These are phyloP conservation scores for Exsudoporus floridanus DNA, from an alignment of 1,284 basidiomycete species.

Conservation along the genomic window DNA sequence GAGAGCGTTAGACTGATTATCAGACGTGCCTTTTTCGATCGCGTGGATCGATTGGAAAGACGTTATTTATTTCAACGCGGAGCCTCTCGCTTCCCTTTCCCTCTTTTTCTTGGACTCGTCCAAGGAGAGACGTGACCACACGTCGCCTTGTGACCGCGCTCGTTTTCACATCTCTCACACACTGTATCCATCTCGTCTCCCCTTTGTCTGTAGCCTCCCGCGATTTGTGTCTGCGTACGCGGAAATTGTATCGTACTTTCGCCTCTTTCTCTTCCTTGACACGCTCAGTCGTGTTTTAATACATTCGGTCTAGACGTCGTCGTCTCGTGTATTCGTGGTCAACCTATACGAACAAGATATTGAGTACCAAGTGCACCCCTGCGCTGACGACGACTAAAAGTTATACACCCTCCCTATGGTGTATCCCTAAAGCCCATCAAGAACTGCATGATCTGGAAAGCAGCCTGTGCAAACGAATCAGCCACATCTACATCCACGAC, in stretches of 20 bases:
- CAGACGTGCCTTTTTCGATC: neutral
- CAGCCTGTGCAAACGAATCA: constrained; percentile 42
- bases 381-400: too few relatives aligned
- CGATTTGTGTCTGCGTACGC: neutral
- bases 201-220: neutral
- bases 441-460: constrained; percentile 69
- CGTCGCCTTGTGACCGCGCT: neutral
- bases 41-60: neutral
- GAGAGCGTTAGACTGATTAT: too few relatives aligned
- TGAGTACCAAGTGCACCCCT: too few relatives aligned
- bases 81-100: neutral
- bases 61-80: neutral
- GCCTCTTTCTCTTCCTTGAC: neutral
- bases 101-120: neutral
- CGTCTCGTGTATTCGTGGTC: too few relatives aligned
- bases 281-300: neutral
- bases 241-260: neutral
- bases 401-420: constrained; percentile 30
- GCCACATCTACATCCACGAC: neutral
- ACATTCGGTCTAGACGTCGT: neutral
- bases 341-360: too few relatives aligned
- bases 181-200: neutral
- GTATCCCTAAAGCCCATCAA: constrained; percentile 61
- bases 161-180: neutral
- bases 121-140: neutral